Evolutionary conservation across 2,329 filamentous ascomycete genomes (phyloP).

Genomic region (Diplodia seriata): DNA sequence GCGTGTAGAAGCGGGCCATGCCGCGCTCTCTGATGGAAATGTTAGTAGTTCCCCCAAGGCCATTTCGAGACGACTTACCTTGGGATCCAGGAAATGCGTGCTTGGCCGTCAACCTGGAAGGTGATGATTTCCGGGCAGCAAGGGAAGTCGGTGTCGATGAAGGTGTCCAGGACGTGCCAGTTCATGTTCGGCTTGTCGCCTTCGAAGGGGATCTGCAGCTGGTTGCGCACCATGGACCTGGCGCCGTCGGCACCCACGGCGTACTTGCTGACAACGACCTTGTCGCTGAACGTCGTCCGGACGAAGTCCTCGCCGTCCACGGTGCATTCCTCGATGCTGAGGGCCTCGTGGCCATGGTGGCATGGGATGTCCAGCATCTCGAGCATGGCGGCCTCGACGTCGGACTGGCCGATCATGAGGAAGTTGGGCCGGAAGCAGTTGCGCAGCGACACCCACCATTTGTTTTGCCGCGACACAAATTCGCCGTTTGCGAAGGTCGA

Average conservation of each 20-base stretch:
- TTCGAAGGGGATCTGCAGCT: slow-evolving; percentile 51
- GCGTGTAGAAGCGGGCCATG: slow-evolving; percentile 57
- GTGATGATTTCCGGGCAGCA: slow-evolving; percentile 57
- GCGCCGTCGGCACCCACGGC: slow-evolving; percentile 37
- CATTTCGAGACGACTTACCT: slow-evolving; percentile 38
- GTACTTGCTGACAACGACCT: slow-evolving; percentile 34
- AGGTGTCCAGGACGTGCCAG: slow-evolving; percentile 58
- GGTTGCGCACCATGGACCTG: slow-evolving; percentile 35
- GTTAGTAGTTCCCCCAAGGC: neutral
- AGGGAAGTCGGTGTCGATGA: slow-evolving; percentile 59
- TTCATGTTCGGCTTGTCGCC: slow-evolving; percentile 60
- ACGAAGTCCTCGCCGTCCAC: slow-evolving; percentile 31
- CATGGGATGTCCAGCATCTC: slow-evolving; percentile 45
- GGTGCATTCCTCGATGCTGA: slow-evolving; percentile 28
- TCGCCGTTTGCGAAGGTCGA: slow-evolving; percentile 56
- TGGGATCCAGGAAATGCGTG: slow-evolving; percentile 58
- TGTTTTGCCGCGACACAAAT: slow-evolving; percentile 57
- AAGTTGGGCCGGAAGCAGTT: slow-evolving; percentile 58
- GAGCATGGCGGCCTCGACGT: slow-evolving; percentile 53
- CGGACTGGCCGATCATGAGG: slow-evolving; percentile 59
- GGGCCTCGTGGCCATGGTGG: slow-evolving; percentile 42
- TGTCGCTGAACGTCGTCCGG: slow-evolving; percentile 26
- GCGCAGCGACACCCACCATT: slow-evolving; percentile 58
- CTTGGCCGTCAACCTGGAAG: slow-evolving; percentile 55
- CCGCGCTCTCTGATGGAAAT: slow-evolving; percentile 46